These are phyloP conservation scores for Auricularia cornea DNA, from an alignment of 768 basidiomycete genomes.

Conservation along the genomic window DNA sequence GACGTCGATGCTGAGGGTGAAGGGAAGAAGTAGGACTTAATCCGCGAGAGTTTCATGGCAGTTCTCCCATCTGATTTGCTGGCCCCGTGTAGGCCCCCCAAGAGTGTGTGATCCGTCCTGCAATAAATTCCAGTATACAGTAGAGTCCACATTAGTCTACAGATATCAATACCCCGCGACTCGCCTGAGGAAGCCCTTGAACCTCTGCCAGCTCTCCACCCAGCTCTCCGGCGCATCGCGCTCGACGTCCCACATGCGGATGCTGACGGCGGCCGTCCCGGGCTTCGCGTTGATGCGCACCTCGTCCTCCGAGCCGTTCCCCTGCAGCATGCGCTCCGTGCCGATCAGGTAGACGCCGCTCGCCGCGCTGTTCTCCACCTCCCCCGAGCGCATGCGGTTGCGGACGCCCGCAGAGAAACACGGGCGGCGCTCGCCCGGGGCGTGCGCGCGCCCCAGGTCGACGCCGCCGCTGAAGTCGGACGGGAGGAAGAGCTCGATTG, in stretches of 20 bases:
- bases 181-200: too few relatives aligned
- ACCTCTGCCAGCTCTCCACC: neutral
- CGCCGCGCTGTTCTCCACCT: constrained; percentile 58
- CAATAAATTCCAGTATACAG: too few relatives aligned
- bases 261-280: neutral
- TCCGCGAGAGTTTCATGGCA: too few relatives aligned
- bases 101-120: too few relatives aligned
- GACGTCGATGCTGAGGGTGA: neutral
- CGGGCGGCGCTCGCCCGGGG: neutral
- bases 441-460: neutral
- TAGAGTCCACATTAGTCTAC: too few relatives aligned
- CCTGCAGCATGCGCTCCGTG: neutral
- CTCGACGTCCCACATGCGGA: neutral
- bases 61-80: too few relatives aligned
- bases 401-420: neutral
- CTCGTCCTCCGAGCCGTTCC: neutral
- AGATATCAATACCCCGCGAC: too few relatives aligned
- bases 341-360: constrained; percentile 38
- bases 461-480: neutral
- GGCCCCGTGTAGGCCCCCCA: too few relatives aligned
- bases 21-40: too few relatives aligned
- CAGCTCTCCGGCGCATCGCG: neutral
- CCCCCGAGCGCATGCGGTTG: constrained; percentile 19
- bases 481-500: neutral
- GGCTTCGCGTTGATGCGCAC: neutral